phyloP scores from a whole-genome alignment of 2,329 filamentous ascomycete genomes.

The Ceratocystis alfenasii region DNA sequence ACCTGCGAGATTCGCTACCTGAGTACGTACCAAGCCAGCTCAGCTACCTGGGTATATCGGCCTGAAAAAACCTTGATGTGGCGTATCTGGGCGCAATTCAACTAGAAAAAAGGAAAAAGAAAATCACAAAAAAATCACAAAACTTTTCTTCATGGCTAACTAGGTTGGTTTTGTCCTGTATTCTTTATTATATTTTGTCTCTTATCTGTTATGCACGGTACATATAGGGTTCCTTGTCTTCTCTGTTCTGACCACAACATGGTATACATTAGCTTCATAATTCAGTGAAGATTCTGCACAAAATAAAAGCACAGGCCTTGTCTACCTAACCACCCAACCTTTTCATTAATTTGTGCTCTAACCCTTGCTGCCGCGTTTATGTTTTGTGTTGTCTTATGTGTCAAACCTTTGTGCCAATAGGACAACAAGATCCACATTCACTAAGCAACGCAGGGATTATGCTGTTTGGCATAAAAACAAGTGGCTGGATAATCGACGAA shows the following conservation, averaged over 20 bases:
- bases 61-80: too few species aligned
- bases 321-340: not conserved
- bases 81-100: too few species aligned
- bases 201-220: not conserved
- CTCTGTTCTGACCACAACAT: not conserved
- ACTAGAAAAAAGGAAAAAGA: too few species aligned
- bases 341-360: not conserved
- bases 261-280: not conserved
- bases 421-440: not conserved
- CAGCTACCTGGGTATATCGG: too few species aligned
- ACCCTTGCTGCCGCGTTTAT: not conserved
- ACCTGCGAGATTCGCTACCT: too few species aligned
- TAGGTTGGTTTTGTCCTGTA: too few species aligned
- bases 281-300: not conserved
- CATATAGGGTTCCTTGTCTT: not conserved
- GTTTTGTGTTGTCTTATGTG: not conserved
- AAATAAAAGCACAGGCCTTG: not conserved
- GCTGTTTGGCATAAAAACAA: not conserved
- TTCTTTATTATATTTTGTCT: not conserved
- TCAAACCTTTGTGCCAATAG: conserved; percentile 2
- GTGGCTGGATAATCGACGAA: not conserved
- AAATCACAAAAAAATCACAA: too few species aligned
- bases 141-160: too few species aligned
- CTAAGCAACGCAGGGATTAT: not conserved
- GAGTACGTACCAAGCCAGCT: too few species aligned